Evolutionary conservation across 768 basidiomycete genomes (phyloP).

Genomic region (Leccinellum luteum): DNA sequence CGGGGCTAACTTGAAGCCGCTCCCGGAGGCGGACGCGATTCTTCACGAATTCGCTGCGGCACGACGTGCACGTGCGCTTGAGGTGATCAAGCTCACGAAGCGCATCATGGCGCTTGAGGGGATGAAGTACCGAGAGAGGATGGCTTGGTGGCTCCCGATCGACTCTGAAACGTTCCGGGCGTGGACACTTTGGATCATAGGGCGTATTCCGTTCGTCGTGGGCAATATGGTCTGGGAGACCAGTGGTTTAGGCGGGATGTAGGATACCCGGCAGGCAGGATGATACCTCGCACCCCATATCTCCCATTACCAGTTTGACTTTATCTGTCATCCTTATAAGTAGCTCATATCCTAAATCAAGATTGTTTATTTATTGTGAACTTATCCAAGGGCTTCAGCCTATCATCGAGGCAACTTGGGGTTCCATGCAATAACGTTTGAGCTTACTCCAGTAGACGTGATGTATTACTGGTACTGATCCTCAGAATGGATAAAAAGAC

Average conservation of each 20-base stretch:
- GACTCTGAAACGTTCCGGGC: conserved; percentile 28
- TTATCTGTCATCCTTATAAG: neutral
- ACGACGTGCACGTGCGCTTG: conserved; percentile 40
- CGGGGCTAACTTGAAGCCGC: conserved; percentile 2
- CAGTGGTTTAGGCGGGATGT: conserved; percentile 22
- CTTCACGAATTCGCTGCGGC: conserved; percentile 35
- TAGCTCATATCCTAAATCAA: no score
- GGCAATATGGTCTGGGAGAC: conserved; percentile 18
- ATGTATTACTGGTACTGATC: no score
- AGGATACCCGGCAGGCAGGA: neutral
- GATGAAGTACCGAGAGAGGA: conserved; percentile 15
- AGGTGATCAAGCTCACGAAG: conserved; percentile 43
- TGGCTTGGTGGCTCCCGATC: conserved; percentile 25
- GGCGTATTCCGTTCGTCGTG: conserved; percentile 16
- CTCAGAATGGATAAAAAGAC: no score
- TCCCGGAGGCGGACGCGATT: conserved; percentile 26
- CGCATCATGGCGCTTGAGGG: conserved; percentile 25
- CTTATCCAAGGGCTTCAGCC: no score
- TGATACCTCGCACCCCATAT: neutral
- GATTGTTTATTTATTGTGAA: no score
- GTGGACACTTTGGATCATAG: conserved; percentile 22
- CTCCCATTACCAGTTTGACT: no score
- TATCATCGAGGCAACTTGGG: no score
- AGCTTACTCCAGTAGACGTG: no score
- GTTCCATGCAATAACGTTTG: no score